phyloP scores from a whole-genome alignment of 2,329 filamentous ascomycete species.

The Sporothrix luriei region DNA sequence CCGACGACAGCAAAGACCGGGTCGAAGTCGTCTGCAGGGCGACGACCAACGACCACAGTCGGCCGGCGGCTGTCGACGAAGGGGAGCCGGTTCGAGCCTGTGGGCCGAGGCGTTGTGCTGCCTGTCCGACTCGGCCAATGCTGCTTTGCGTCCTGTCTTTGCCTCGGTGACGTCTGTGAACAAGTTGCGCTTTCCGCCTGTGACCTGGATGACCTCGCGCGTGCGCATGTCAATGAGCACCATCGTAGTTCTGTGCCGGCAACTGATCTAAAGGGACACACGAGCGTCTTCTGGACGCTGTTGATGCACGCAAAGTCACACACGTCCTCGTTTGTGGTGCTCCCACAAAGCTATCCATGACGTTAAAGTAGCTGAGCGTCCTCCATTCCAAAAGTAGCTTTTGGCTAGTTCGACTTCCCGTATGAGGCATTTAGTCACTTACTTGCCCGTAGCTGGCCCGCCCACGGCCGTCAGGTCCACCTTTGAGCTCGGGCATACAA shows the following conservation, averaged over 20 bases:
- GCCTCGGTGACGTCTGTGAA: constrained; percentile 45
- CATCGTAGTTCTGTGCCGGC: constrained; percentile 52
- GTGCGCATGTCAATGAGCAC: constrained; percentile 50
- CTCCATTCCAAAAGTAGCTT: constrained; percentile 56
- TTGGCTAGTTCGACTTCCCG: constrained; percentile 55
- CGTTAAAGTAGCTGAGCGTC: constrained; percentile 41
- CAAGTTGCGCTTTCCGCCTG: constrained; percentile 51
- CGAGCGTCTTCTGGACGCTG: constrained; percentile 53
- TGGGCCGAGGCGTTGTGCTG: constrained; percentile 52
- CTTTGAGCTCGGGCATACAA: not conserved
- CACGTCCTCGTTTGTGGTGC: constrained; percentile 40
- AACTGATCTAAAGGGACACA: constrained; percentile 59
- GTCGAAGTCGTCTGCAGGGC: too few species aligned
- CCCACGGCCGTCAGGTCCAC: constrained; percentile 15
- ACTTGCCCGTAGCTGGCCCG: constrained; percentile 13
- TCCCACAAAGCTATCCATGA: constrained; percentile 33
- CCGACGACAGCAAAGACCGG: too few species aligned
- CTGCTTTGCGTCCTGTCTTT: not conserved
- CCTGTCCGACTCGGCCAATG: constrained; percentile 50
- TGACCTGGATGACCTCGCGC: constrained; percentile 57
- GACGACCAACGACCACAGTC: too few species aligned
- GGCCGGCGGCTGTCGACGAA: too few species aligned
- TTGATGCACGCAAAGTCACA: constrained; percentile 63
- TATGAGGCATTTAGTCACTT: constrained; percentile 42
- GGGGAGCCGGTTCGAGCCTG: constrained; percentile 38